Base-by-base conservation (phyloP, 768 basidiomycete species). In the Hydnomerulius pinastri region DNA sequence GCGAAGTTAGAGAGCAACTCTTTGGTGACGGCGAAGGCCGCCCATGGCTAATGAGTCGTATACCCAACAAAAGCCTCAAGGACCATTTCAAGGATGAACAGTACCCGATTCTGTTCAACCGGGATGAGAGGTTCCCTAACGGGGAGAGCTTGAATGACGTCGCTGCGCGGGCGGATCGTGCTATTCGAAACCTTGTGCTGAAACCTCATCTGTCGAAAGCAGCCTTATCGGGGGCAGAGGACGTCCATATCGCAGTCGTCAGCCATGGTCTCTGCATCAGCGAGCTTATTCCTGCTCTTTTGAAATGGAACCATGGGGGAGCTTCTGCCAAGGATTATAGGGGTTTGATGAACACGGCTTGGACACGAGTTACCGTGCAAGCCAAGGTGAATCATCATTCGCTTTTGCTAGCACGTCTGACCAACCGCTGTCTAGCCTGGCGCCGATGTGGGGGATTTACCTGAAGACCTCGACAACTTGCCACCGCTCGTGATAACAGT, bases 181-280 rank as follows among this genome's bases (percentile, higher is more conserved):
- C 73, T 13, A 67, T 89, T 24, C 63, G 77, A 9, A 72, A 81
- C 4, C 60, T 85, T 15, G 60, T 89, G 8, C 59, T 86, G 57
- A 55, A 56, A 30, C 79, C 83, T 4, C 76, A 85, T 56, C 67
- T 89, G n/a, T 54, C 65, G 63, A 60, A 73, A 18, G 74, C 73
- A 1, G 69, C 70, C 18, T 69, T 69, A 46, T 64, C 70, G n/a
- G 69, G 71, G 29, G 66, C 51, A 50, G 60, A 68, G 36, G 71
- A 72, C 28, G 60, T 75, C 6, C 85, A 84, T 53, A 63, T 90
- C 21, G 87, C 81, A 1, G 58, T 91, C 32, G 82, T 90, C 40
- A 89, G 88, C 67, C 90, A 92, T 65, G 87, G 90, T 0, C 57
- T 88, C 18, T 84, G 83, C 65, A 85, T 91, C 38, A 71, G 69